These are phyloP conservation scores for Cryphonectria nitschkei DNA, from an alignment of 2,329 filamentous ascomycete genomes.

Conservation along the genomic window DNA sequence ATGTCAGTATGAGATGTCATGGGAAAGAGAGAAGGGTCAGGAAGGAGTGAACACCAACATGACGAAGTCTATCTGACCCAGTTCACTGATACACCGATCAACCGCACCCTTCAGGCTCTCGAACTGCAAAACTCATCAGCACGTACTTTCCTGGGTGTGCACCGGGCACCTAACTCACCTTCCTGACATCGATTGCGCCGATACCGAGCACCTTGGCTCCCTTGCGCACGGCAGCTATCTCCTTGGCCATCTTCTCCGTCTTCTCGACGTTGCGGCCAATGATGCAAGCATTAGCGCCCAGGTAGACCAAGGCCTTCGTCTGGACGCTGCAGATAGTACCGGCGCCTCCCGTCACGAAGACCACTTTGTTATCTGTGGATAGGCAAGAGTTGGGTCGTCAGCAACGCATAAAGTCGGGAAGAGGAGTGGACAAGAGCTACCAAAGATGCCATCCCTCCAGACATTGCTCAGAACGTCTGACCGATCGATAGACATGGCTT, in stretches of 20 bases:
- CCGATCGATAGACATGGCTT: conserved; percentile 30
- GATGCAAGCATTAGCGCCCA: conserved; percentile 93
- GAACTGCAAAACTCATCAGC: conserved; percentile 42
- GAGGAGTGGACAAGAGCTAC: conserved; percentile 48
- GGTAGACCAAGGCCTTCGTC: conserved; percentile 85
- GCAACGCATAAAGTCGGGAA: background rate
- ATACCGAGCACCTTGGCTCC: conserved; percentile 88
- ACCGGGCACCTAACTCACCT: conserved; percentile 48
- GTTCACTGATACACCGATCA: conserved; percentile 76
- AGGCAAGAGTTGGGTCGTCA: background rate
- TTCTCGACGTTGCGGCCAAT: conserved; percentile 88
- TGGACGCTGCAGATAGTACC: conserved; percentile 94
- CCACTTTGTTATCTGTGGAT: conserved; percentile 74
- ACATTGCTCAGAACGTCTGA: conserved; percentile 79
- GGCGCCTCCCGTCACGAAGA: conserved; percentile 93
- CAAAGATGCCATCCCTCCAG: conserved; percentile 87
- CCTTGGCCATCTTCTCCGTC: conserved; percentile 77
- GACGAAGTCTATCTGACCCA: conserved; percentile 89
- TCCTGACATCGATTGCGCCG: conserved; percentile 77
- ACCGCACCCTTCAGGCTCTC: conserved; percentile 74
- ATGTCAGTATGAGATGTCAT: conserved; percentile 12
- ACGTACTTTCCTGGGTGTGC: background rate
- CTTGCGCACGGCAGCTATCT: conserved; percentile 77
- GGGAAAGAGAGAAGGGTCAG: background rate
- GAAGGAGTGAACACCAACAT: conserved; percentile 63